phyloP scores from a whole-genome alignment of 2,329 filamentous ascomycete genomes.

The Delphinella strobiligena region DNA sequence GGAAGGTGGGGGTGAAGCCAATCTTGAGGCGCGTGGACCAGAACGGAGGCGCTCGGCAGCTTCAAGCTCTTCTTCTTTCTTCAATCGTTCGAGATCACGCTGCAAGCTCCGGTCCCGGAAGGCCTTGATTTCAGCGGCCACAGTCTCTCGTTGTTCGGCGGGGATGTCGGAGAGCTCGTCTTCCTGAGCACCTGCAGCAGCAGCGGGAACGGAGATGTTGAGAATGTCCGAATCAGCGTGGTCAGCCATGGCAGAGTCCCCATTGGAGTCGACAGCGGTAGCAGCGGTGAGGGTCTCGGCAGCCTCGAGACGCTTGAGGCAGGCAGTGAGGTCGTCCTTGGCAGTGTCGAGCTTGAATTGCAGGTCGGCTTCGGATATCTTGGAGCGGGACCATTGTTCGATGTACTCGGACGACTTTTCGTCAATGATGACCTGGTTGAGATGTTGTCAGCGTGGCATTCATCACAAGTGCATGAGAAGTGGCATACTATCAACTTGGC shows the following conservation, averaged over 20 bases:
- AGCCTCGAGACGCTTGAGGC: conserved; percentile 36
- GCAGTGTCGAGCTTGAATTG: conserved; percentile 61
- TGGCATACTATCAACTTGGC: conserved; percentile 24
- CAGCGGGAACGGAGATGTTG: conserved; percentile 68
- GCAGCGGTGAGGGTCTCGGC: conserved; percentile 9
- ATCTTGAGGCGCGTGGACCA: conserved; percentile 48
- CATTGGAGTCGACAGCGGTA: conserved; percentile 43
- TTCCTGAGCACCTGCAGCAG: conserved; percentile 41
- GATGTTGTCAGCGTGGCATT: background rate
- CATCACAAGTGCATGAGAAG: background rate
- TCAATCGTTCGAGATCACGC: conserved; percentile 76
- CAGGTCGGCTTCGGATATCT: conserved; percentile 45
- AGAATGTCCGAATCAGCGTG: conserved; percentile 21
- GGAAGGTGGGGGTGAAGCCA: conserved; percentile 55
- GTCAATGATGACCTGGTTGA: conserved; percentile 43
- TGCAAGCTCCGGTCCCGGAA: conserved; percentile 87
- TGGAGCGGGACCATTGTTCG: conserved; percentile 55
- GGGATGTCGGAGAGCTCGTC: conserved; percentile 94
- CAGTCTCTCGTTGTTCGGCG: conserved; percentile 88
- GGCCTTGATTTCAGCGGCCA: conserved; percentile 84
- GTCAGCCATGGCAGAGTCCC: conserved; percentile 60
- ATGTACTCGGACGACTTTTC: conserved; percentile 73
- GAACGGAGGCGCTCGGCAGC: conserved; percentile 69
- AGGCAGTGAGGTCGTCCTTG: conserved; percentile 53
- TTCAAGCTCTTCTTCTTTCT: conserved; percentile 85